Percentiles rank a stretch among this genome's conserved stretches.
Evolutionary conservation across 176 grass and related monocot genomes (phyloP).

Genomic region (Poa annua): DNA sequence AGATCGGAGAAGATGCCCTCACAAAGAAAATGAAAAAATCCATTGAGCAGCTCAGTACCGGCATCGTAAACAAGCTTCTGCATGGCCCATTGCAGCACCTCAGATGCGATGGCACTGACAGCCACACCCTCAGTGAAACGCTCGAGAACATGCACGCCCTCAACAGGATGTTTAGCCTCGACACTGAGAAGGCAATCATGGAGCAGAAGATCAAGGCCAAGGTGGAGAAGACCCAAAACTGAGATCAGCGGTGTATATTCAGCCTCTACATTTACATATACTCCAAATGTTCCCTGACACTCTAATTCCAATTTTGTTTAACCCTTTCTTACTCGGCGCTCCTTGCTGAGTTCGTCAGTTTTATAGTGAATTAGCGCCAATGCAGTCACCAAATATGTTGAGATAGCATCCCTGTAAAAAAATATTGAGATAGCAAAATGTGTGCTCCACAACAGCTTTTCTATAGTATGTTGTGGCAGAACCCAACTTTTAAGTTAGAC

Average conservation of each 20-base stretch:
- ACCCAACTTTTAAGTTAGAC: conserved; percentile 31
- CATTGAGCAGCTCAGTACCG: conserved; percentile 76
- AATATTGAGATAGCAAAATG: conserved; percentile 28
- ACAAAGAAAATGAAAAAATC: conserved; percentile 79
- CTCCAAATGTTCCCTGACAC: conserved; percentile 31
- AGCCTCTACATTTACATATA: conserved; percentile 51
- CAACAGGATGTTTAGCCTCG: conserved; percentile 84
- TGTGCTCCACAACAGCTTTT: conserved; percentile 24
- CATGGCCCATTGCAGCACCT: conserved; percentile 90
- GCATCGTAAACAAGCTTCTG: conserved; percentile 88
- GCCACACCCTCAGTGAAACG: conserved; percentile 73
- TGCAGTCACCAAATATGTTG: conserved; percentile 34
- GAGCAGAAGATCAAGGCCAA: conserved; percentile 93
- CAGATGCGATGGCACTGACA: conserved; percentile 76
- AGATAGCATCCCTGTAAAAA: conserved; percentile 8
- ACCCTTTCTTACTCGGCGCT: conserved; percentile 35
- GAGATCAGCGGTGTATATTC: conserved; percentile 38
- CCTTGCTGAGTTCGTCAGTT: conserved; percentile 20
- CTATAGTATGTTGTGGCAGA: conserved; percentile 43
- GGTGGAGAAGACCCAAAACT: conserved; percentile 81
- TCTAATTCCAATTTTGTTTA: conserved; percentile 56
- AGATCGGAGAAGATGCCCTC: conserved; percentile 65
- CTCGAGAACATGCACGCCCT: conserved; percentile 86
- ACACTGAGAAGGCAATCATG: conserved; percentile 75
- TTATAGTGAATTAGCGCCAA: conserved; percentile 37